Conservation (phyloP, 177 flowering plant species). For the Vitis hybrid region DNA sequence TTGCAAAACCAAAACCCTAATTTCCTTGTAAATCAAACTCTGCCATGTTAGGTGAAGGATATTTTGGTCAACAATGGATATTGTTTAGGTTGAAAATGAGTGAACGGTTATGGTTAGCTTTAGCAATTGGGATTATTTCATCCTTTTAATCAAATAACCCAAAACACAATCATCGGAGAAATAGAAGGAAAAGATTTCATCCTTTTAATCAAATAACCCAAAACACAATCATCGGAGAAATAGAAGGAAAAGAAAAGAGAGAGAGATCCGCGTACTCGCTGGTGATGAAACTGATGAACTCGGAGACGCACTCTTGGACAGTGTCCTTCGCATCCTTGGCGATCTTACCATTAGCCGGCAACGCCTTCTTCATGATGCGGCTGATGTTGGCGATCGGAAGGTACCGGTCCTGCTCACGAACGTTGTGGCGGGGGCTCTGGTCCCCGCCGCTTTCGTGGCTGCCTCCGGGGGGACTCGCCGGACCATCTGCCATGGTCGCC, state of each 20-base stretch:
- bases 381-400: slow-evolving; percentile 28
- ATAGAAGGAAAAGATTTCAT: no score
- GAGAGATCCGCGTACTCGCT: slow-evolving; percentile 14
- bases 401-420: slow-evolving; percentile 22
- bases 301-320: slow-evolving; percentile 27
- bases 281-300: slow-evolving; percentile 30
- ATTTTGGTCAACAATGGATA: no score
- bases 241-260: background rate
- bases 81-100: no score
- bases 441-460: slow-evolving; percentile 23
- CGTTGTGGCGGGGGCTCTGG: slow-evolving; percentile 11
- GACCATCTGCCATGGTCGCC: slow-evolving; percentile 15
- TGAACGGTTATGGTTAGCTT: no score
- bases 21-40: background rate
- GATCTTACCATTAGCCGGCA: slow-evolving; percentile 25
- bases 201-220: no score
- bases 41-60: no score
- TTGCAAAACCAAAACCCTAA: background rate
- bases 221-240: no score
- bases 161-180: no score
- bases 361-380: slow-evolving; percentile 27
- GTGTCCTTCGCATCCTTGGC: slow-evolving; percentile 32
- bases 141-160: no score
- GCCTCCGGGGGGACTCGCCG: slow-evolving; percentile 20
- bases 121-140: no score